Percentiles rank a stretch among this genome's conserved stretches.
Conservation (phyloP, 2,329 filamentous ascomycete genomes). For the Cercospora sp. region DNA sequence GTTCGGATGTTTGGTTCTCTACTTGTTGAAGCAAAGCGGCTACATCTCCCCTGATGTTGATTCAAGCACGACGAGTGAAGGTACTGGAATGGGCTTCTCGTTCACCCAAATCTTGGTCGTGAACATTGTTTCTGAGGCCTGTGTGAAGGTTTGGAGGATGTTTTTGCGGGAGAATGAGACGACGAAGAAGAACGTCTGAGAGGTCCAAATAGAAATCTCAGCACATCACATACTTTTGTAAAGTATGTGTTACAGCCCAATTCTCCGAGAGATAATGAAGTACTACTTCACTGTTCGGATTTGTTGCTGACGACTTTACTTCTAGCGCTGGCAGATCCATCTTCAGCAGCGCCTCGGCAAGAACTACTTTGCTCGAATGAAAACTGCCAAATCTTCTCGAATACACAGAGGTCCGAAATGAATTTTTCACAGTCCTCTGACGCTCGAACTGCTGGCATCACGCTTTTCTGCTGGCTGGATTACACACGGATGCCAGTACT, state of each 20-base stretch:
- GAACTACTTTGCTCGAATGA: background rate
- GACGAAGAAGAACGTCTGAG: background rate
- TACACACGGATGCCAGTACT: background rate
- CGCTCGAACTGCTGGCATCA: background rate
- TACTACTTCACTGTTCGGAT: background rate
- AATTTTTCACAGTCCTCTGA: background rate
- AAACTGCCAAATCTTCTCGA: background rate
- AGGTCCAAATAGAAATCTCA: background rate
- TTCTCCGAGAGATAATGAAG: background rate
- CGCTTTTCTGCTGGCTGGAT: background rate
- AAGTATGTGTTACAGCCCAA: background rate
- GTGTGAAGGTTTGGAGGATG: constrained; percentile 13
- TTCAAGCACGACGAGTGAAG: background rate
- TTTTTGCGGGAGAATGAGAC: background rate
- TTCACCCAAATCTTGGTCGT: background rate
- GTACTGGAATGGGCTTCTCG: background rate
- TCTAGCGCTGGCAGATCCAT: background rate
- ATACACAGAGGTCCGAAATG: background rate
- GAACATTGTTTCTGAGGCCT: constrained; percentile 10
- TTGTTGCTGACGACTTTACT: background rate
- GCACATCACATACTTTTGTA: background rate
- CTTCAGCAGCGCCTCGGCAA: background rate
- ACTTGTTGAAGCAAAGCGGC: background rate
- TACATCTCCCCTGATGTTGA: background rate
- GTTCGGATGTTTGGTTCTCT: background rate